A percentile compares a stretch with the other conserved stretches of the same genome.
phyloP scores from a whole-genome alignment of 768 basidiomycete genomes.

The Dioszegia aurantiaca region DNA sequence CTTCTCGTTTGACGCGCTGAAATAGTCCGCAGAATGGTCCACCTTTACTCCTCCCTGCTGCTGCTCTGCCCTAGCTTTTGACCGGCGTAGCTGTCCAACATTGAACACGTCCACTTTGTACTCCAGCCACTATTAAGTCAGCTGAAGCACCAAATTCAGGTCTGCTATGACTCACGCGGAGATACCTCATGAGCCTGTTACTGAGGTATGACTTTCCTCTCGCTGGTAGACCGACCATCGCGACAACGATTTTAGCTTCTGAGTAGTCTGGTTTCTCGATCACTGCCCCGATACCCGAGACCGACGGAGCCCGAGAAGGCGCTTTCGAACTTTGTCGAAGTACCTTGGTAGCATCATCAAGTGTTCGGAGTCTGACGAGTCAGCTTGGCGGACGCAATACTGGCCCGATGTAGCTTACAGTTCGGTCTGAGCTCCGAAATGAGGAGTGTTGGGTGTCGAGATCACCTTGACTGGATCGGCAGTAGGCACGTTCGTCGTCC shows the following conservation, averaged over 20 bases:
- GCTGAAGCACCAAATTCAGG: slow-evolving; percentile 1
- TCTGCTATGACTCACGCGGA: slow-evolving; percentile 63
- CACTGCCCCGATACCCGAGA: slow-evolving; percentile 51
- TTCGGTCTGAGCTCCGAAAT: slow-evolving; percentile 51
- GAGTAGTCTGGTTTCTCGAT: slow-evolving; percentile 97
- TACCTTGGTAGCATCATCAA: slow-evolving; percentile 49
- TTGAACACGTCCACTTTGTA: slow-evolving; percentile 99
- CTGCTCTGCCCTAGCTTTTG: slow-evolving; percentile 60
- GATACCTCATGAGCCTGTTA: slow-evolving; percentile 94
- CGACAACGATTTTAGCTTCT: slow-evolving; percentile 95
- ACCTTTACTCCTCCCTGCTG: slow-evolving; percentile 70
- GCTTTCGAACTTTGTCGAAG: slow-evolving; percentile 41
- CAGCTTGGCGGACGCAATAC: not conserved
- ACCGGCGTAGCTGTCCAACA: slow-evolving; percentile 87
- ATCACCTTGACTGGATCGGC: not conserved
- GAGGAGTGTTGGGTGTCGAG: slow-evolving; percentile 48
- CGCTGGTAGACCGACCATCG: slow-evolving; percentile 97
- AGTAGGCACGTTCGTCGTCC: not conserved
- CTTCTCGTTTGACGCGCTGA: slow-evolving; percentile 77
- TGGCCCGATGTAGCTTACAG: slow-evolving; percentile 25
- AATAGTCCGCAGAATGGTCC: slow-evolving; percentile 86
- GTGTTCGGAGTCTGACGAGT: slow-evolving; percentile 31
- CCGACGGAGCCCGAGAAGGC: slow-evolving; percentile 42
- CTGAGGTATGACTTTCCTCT: slow-evolving; percentile 97
- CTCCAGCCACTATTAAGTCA: slow-evolving; percentile 78